Evolutionary conservation across 305 asterid species (phyloP).

Genomic region (Ajuga reptans): DNA sequence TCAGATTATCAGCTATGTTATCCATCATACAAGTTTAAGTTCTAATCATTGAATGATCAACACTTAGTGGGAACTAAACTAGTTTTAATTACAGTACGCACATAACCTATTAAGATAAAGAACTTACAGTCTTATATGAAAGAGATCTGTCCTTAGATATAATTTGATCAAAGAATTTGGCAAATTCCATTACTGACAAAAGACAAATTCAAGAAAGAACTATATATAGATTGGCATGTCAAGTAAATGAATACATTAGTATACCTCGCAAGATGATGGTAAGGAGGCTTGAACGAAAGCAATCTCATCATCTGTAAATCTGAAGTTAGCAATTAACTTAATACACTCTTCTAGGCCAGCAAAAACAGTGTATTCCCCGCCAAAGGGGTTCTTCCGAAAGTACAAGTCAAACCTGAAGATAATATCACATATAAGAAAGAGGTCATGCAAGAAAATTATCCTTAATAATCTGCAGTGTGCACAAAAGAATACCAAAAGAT

Average conservation of each 20-base stretch:
- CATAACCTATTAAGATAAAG: background rate
- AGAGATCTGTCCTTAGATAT: background rate
- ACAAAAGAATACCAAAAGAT: background rate
- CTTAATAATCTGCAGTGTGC: background rate
- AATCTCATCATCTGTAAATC: slow-evolving; percentile 68
- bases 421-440: slow-evolving; percentile 15
- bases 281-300: slow-evolving; percentile 54
- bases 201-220: slow-evolving; percentile 4
- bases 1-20: background rate
- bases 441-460: background rate
- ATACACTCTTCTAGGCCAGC: slow-evolving; percentile 98
- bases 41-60: background rate
- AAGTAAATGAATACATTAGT: background rate
- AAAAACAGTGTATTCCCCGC: slow-evolving; percentile 89
- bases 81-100: background rate
- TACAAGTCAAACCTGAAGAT: slow-evolving; percentile 75
- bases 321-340: slow-evolving; percentile 71
- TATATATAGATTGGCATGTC: slow-evolving; percentile 5
- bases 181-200: background rate
- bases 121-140: background rate
- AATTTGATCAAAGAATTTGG: background rate
- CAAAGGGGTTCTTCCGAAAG: slow-evolving; percentile 76
- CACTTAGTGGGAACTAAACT: background rate
- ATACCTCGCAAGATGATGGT: slow-evolving; percentile 88
- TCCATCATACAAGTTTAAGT: background rate